Evolutionary conservation across 2,329 filamentous ascomycete species (phyloP).

Genomic region (Amesomyces nigricolor): DNA sequence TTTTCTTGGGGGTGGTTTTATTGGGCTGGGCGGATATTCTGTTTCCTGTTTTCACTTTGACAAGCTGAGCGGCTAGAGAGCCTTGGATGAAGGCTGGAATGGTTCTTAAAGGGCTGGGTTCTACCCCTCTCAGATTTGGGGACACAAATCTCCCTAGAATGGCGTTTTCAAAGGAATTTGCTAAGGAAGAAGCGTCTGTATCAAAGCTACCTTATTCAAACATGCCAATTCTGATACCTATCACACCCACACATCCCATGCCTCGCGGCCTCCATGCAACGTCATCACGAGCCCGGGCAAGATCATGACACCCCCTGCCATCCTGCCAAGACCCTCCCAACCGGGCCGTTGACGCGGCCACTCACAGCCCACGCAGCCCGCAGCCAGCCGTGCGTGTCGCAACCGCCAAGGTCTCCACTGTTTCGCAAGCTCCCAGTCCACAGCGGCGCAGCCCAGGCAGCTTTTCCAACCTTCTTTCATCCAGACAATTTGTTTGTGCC

Average conservation of each 20-base stretch:
- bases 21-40: background rate
- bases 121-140: too few species aligned
- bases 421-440: conserved; percentile 12
- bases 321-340: background rate
- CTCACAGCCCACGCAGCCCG: background rate
- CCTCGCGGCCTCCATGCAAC: too few species aligned
- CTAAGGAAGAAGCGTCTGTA: too few species aligned
- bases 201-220: background rate
- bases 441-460: background rate
- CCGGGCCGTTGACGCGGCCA: background rate
- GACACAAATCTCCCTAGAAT: too few species aligned
- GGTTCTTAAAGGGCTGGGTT: too few species aligned
- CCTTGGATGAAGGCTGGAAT: too few species aligned
- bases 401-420: conserved; percentile 1
- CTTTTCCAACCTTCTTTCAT: background rate
- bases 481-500: background rate
- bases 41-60: background rate
- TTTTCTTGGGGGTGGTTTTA: background rate
- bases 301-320: too few species aligned
- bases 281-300: too few species aligned
- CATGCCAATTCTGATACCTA: background rate
- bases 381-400: background rate
- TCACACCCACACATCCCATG: too few species aligned
- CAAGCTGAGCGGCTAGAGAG: too few species aligned
- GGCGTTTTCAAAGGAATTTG: too few species aligned